Evolutionary conservation across 176 grass and related monocot genomes (phyloP).

Genomic region (Pontederia crassipes): DNA sequence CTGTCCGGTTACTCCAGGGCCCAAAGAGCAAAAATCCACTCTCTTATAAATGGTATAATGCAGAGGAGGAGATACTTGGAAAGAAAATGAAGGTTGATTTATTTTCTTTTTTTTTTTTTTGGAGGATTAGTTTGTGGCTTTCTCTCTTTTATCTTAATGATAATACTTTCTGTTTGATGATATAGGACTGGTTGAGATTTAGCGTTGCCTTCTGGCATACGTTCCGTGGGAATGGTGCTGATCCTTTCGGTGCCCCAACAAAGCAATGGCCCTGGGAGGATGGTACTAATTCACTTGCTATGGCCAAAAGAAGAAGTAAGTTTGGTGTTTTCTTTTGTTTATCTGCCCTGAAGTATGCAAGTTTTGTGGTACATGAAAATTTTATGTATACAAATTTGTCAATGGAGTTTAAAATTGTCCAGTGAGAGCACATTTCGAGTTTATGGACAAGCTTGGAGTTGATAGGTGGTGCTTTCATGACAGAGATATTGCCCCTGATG

Average conservation of each 20-base stretch:
- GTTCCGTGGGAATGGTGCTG: slow-evolving; percentile 62
- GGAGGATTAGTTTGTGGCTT: not conserved
- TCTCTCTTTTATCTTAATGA: not conserved
- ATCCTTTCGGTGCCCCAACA: slow-evolving; percentile 74
- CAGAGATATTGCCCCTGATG: slow-evolving; percentile 88
- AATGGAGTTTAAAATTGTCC: not conserved
- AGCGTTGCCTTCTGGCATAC: slow-evolving; percentile 90
- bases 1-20: slow-evolving; percentile 35
- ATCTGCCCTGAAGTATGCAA: no score
- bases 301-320: slow-evolving; percentile 96
- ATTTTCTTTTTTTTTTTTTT: not conserved
- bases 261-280: slow-evolving; percentile 93
- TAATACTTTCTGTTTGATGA: not conserved
- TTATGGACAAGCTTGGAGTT: slow-evolving; percentile 94
- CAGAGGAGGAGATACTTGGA: slow-evolving; percentile 80
- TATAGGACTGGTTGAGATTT: slow-evolving; percentile 81
- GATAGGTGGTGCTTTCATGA: slow-evolving; percentile 97
- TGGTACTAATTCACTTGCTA: slow-evolving; percentile 68
- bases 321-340: no score
- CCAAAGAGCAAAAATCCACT: slow-evolving; percentile 68
- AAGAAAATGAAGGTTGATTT: slow-evolving; percentile 85
- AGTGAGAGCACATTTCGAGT: slow-evolving; percentile 97
- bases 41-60: slow-evolving; percentile 89
- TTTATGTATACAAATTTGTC: no score
- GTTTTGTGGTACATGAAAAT: no score